Percentiles rank a stretch among this genome's conserved stretches.
phyloP scores from a whole-genome alignment of 2,329 filamentous ascomycete species.

The Fusarium graminum region DNA sequence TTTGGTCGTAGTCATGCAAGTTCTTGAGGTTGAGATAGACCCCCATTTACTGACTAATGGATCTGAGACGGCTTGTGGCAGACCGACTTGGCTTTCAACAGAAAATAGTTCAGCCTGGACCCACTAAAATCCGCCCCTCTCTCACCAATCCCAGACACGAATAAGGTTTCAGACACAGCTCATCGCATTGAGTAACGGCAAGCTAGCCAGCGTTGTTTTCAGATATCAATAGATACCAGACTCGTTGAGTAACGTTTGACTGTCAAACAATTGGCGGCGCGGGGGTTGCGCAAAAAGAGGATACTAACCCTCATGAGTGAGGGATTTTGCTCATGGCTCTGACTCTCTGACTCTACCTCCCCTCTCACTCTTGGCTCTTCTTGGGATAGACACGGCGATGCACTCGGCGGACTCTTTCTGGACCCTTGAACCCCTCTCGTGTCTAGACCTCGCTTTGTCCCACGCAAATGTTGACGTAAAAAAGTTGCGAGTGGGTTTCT shows the following conservation, averaged over 20 bases:
- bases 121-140: constrained; percentile 37
- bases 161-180: constrained; percentile 36
- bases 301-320: constrained; percentile 34
- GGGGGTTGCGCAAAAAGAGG: constrained; percentile 32
- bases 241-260: constrained; percentile 36
- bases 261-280: constrained; percentile 30
- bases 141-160: constrained; percentile 33
- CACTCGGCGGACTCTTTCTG: constrained; percentile 34
- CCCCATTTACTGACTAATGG: constrained; percentile 36
- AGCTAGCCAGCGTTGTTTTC: constrained; percentile 30
- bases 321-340: constrained; percentile 43
- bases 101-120: constrained; percentile 28
- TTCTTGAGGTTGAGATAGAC: constrained; percentile 20
- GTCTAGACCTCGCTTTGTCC: constrained; percentile 28
- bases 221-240: constrained; percentile 42
- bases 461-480: constrained; percentile 23
- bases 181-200: constrained; percentile 44
- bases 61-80: constrained; percentile 27
- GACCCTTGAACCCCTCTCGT: constrained; percentile 41
- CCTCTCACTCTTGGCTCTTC: constrained; percentile 34
- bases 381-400: constrained; percentile 45
- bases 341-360: constrained; percentile 1
- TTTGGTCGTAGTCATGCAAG: constrained; percentile 17
- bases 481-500: constrained; percentile 32
- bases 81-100: constrained; percentile 41